Evolutionary conservation across 305 asterid genomes (phyloP).

Genomic region (Ruellia speciosa): DNA sequence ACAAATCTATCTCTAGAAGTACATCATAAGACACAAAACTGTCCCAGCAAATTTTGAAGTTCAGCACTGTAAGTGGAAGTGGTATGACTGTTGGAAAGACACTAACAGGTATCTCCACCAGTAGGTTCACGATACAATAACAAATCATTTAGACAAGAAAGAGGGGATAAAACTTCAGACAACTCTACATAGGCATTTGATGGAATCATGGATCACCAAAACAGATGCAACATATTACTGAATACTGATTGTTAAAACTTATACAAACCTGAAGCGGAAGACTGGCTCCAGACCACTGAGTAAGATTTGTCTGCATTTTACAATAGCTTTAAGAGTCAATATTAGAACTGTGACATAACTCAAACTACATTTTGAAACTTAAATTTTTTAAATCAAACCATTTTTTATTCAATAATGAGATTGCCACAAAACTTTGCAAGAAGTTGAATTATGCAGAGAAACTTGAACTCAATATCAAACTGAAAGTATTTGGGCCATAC

Average conservation of each 20-base stretch:
- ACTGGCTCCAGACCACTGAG: conserved; percentile 99
- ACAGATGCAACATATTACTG: not conserved
- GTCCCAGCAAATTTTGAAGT: not conserved
- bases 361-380: not conserved
- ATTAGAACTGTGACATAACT: conserved; percentile 4
- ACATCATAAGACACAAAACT: too few species aligned
- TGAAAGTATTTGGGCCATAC: not conserved
- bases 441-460: not conserved
- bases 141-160: not conserved
- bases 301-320: conserved; percentile 78
- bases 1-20: not conserved
- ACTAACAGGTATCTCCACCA: not conserved
- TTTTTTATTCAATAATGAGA: not conserved
- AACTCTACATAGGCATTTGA: not conserved
- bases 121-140: not conserved
- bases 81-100: too few species aligned
- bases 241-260: conserved; percentile 8
- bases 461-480: not conserved
- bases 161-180: not conserved
- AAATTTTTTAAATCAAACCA: not conserved
- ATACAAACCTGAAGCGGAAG: conserved; percentile 89
- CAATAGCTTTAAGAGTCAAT: conserved; percentile 11
- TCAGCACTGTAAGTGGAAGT: too few species aligned
- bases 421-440: not conserved
- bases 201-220: not conserved